Evolutionary conservation across 2,329 filamentous ascomycete species (phyloP), one percentile per base, ranked within the genome.

Genomic region (Monilinia vaccinii-corymbosi): DNA sequence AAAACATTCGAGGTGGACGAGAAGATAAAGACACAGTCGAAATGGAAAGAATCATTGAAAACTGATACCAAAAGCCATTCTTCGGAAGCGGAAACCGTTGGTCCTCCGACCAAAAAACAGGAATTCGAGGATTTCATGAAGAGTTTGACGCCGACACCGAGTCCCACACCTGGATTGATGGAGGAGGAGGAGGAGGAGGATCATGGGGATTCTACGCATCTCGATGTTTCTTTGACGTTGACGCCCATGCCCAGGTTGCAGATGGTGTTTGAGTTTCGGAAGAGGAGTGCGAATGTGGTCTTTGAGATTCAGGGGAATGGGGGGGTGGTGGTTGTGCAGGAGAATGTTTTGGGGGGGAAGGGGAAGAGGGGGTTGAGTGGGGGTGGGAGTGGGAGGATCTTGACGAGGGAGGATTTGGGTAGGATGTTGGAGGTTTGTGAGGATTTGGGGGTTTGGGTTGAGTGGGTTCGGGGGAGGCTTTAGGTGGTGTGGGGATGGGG

Each of bases 371-470:
- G 63, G 57, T 25, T 23, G 48, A n/a, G 34, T 16, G 42, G 13
- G 7, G 32, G 32, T 9, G 45, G 10, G 11, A 49, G 56, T 52
- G 63, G 56, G 7, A 67, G 61, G 21, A 28, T 32, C 14, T 52
- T 71, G 23, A 65, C 60, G 2, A 60, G 68, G 8, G 73, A 70
- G 63, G 72, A 73, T 64, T 47, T 80, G 58, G 75, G 70, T 2
- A 73, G 67, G 60, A 78, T 75, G 58, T 61, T 82, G 60, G 77
- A 79, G 55, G 64, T 77, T 4, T 74, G 71, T 60, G 78, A 75
- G 40, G 76, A 81, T 70, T 62, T 82, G 46, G 76, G 77, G 0
- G 71, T 81, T 31, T 82, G 79, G 78, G 72, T 74, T 10, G 79
- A 81, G 70, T 82, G 78, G 76, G 63, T 80, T 47, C 64, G 59